A percentile compares a stretch with the other conserved stretches of the same genome.
Conservation (phyloP, 495 filamentous ascomycete species). For the Daldinia vernicosa region DNA sequence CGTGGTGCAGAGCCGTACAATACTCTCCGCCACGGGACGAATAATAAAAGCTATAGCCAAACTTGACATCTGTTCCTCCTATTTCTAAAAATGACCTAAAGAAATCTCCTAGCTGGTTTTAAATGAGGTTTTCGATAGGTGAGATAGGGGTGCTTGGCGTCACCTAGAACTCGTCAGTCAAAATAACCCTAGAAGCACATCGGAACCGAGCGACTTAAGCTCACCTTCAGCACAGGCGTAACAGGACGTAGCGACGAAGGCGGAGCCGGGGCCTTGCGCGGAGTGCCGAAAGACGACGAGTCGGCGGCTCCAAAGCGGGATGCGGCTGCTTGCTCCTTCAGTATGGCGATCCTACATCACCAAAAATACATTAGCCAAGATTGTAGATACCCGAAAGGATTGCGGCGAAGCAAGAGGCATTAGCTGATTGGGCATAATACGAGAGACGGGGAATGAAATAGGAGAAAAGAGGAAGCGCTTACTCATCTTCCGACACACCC, state of each 20-base stretch:
- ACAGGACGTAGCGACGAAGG: slow-evolving; percentile 22
- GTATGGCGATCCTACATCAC: slow-evolving; percentile 42
- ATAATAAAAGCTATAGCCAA: not conserved
- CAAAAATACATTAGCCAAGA: slow-evolving; percentile 7
- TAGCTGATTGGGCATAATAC: slow-evolving; percentile 15
- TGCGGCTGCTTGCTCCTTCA: slow-evolving; percentile 57
- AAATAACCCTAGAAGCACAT: not conserved
- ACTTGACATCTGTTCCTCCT: not conserved
- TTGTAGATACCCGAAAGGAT: slow-evolving; percentile 3
- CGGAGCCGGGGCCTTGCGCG: slow-evolving; percentile 43
- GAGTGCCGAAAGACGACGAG: slow-evolving; percentile 32
- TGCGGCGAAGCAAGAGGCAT: slow-evolving; percentile 14
- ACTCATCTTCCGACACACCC: slow-evolving; percentile 57
- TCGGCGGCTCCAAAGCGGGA: slow-evolving; percentile 46
- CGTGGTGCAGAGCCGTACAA: not conserved
- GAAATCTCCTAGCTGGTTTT: not conserved
- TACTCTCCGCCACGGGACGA: not conserved
- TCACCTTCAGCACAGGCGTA: slow-evolving; percentile 35
- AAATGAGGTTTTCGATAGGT: slow-evolving; percentile 34
- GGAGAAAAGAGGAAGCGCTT: slow-evolving; percentile 26
- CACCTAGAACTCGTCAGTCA: slow-evolving; percentile 8
- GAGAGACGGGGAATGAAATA: slow-evolving; percentile 6
- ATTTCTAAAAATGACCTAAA: not conserved
- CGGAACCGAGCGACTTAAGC: not conserved
- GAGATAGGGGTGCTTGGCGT: slow-evolving; percentile 37